A percentile compares a stretch with the other conserved stretches of the same genome.
These are phyloP conservation scores for Boletus bicolor DNA, from an alignment of 768 basidiomycete genomes.

Conservation along the genomic window DNA sequence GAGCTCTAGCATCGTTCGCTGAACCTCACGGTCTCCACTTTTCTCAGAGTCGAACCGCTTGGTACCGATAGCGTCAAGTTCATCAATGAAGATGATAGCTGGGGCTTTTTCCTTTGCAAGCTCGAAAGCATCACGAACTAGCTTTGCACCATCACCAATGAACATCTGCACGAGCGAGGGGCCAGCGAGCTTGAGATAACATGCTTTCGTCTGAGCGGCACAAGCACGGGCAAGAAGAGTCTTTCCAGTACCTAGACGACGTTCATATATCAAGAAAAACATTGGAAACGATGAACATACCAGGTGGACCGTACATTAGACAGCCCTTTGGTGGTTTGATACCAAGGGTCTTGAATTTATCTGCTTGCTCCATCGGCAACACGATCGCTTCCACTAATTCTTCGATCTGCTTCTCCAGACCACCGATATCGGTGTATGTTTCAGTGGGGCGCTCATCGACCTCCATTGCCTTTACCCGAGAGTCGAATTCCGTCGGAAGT, in stretches of 20 bases:
- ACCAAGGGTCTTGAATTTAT: conserved; percentile 97
- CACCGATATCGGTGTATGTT: conserved; percentile 96
- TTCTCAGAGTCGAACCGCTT: conserved; percentile 99
- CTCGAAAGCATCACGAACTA: conserved; percentile 97
- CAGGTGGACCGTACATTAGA: conserved; percentile 98
- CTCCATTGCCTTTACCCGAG: conserved; percentile 99
- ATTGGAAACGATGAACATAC: conserved; percentile 37
- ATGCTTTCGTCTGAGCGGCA: conserved; percentile 96
- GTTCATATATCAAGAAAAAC: background rate
- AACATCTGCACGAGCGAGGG: conserved; percentile 99
- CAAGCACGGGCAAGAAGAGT: conserved; percentile 96
- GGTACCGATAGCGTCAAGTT: conserved; percentile 97
- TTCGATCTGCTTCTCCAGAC: conserved; percentile 98
- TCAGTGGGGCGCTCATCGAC: conserved; percentile 98
- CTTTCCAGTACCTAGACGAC: conserved; percentile 80
- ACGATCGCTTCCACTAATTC: conserved; percentile 98
- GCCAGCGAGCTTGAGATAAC: conserved; percentile 96
- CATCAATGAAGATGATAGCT: conserved; percentile 99
- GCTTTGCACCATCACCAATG: conserved; percentile 98
- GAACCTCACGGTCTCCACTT: conserved; percentile 98
- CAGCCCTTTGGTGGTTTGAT: conserved; percentile 98
- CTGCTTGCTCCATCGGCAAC: conserved; percentile 96
- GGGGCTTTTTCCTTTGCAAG: conserved; percentile 98
- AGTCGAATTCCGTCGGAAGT: conserved; percentile 95
- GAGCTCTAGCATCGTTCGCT: conserved; percentile 98